Percentiles rank a stretch among this genome's conserved stretches.
Conservation (phyloP, 768 basidiomycete species). For the Phanerochaete sordida region DNA sequence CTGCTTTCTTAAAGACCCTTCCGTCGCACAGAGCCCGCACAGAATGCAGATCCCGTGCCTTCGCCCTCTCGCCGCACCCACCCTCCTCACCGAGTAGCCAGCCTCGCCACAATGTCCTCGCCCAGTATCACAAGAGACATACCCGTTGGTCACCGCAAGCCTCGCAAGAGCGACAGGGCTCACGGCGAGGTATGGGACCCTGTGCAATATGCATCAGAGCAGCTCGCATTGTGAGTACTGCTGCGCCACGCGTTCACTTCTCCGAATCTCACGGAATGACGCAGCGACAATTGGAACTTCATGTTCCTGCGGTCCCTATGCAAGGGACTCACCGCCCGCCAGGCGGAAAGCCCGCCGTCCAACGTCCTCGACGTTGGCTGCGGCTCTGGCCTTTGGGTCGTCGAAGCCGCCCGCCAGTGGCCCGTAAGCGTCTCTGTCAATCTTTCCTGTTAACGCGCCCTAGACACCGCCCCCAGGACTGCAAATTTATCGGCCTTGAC, state of each 20-base stretch:
- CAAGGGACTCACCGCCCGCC: constrained; percentile 49
- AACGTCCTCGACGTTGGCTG: constrained; percentile 68
- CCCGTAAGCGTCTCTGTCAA: constrained; percentile 37
- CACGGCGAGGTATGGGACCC: constrained; percentile 55
- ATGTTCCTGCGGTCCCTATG: constrained; percentile 55
- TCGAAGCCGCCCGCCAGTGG: constrained; percentile 68
- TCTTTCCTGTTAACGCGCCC: not conserved
- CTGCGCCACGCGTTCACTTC: constrained; percentile 17
- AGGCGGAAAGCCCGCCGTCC: constrained; percentile 47
- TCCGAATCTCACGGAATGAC: not conserved
- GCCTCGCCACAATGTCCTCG: not conserved
- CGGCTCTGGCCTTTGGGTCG: constrained; percentile 67
- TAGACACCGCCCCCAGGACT: constrained; percentile 30
- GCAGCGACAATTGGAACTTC: constrained; percentile 69
- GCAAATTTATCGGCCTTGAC: constrained; percentile 59
- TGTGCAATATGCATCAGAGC: constrained; percentile 42
- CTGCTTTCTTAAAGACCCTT: not conserved
- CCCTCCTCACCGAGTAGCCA: not conserved
- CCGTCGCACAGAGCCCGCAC: not conserved
- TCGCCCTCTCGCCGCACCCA: not conserved
- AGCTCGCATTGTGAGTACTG: constrained; percentile 49
- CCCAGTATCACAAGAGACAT: constrained; percentile 32
- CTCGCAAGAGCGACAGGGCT: constrained; percentile 38
- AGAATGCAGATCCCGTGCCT: not conserved
- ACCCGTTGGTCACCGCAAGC: constrained; percentile 33